phyloP scores from a whole-genome alignment of 2,329 filamentous ascomycete genomes.

The Septoria petroselini region DNA sequence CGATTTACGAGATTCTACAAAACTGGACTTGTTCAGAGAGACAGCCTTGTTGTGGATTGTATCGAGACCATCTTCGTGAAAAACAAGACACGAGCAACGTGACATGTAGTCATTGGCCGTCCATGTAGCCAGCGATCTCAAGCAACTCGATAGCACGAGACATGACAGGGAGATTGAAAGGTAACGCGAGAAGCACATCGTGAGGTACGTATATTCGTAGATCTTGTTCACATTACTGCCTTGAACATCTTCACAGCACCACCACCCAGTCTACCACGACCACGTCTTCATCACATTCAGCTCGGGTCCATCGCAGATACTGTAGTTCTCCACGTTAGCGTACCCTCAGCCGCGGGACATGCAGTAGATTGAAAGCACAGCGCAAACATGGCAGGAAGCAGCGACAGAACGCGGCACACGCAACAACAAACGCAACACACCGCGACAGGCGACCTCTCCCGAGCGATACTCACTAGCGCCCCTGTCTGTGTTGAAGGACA shows the following conservation, averaged over 20 bases:
- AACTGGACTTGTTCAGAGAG: not conserved
- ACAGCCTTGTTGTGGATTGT: not conserved
- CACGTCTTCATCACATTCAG: slow-evolving; percentile 21
- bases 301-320: slow-evolving; percentile 18
- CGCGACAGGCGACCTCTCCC: slow-evolving; percentile 1
- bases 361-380: not conserved
- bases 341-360: not conserved
- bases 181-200: not conserved
- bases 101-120: no score
- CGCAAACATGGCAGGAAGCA: not conserved
- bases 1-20: not conserved
- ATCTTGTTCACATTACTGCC: not conserved
- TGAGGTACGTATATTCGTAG: not conserved
- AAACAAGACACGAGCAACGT: no score
- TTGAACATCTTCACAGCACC: not conserved
- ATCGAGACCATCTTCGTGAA: not conserved
- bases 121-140: no score
- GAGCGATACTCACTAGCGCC: slow-evolving; percentile 19
- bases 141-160: not conserved
- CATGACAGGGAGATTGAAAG: not conserved
- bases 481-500: slow-evolving; percentile 27
- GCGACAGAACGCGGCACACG: no score
- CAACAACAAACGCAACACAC: slow-evolving; percentile 4
- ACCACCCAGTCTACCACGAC: slow-evolving; percentile 9
- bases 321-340: slow-evolving; percentile 13